These are phyloP conservation scores for Malassezia furfur DNA, from an alignment of 1,284 basidiomycete species.

Conservation along the genomic window DNA sequence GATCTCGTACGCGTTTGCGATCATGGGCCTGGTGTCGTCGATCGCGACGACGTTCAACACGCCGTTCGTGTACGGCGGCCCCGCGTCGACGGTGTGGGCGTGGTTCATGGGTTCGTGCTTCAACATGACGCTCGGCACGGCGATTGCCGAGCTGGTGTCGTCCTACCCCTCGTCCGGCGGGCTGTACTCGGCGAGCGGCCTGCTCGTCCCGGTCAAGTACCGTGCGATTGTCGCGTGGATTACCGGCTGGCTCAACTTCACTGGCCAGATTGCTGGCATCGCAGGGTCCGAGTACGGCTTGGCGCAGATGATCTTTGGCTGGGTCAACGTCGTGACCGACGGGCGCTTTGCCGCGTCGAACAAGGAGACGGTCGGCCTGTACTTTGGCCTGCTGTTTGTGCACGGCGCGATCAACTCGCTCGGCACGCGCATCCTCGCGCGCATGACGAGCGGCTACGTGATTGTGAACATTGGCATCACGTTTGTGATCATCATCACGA, in stretches of 20 bases:
- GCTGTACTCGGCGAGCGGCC: conserved; percentile 54
- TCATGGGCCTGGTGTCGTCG: conserved; percentile 46
- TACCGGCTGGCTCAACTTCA: conserved; percentile 60
- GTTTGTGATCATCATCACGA: conserved; percentile 63
- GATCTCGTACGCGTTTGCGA: conserved; percentile 44
- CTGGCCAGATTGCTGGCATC: conserved; percentile 74
- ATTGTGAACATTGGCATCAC: conserved; percentile 68
- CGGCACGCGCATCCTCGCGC: conserved; percentile 68
- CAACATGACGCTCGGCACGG: conserved; percentile 42
- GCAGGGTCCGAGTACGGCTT: conserved; percentile 82
- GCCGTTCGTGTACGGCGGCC: conserved; percentile 36
- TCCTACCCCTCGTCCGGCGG: conserved; percentile 76
- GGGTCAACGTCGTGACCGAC: conserved; percentile 51
- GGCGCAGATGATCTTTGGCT: conserved; percentile 74
- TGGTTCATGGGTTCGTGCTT: conserved; percentile 45
- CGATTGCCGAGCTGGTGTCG: conserved; percentile 49
- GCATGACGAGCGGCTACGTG: conserved; percentile 68
- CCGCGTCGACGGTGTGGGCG: conserved; percentile 41
- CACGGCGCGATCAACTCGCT: conserved; percentile 60
- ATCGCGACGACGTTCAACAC: conserved; percentile 46
- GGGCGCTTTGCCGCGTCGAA: conserved; percentile 24
- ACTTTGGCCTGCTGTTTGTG: conserved; percentile 36
- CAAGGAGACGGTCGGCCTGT: conserved; percentile 34
- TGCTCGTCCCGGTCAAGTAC: conserved; percentile 37
- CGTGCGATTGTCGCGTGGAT: conserved; percentile 60